Percentiles rank a stretch among this genome's conserved stretches.
These are phyloP conservation scores for Vanrija pseudolonga DNA, from an alignment of 1,284 basidiomycete genomes.

Conservation along the genomic window DNA sequence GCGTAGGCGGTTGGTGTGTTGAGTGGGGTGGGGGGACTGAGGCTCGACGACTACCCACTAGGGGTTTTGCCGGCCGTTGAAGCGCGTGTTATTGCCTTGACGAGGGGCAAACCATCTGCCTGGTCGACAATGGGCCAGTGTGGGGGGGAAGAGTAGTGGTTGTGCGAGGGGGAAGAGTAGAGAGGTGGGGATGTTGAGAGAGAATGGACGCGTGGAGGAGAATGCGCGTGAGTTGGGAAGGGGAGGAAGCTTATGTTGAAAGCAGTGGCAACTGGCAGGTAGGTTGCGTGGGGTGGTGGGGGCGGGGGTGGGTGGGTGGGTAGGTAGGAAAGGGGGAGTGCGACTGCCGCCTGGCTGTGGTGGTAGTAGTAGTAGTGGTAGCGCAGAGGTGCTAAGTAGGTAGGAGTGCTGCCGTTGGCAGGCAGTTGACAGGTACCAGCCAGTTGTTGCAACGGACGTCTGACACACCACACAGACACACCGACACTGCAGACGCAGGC, in stretches of 20 bases:
- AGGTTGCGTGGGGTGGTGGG: too few relatives aligned
- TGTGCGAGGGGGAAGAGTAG: neutral
- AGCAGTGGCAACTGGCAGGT: too few relatives aligned
- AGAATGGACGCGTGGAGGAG: neutral
- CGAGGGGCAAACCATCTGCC: constrained; percentile 8
- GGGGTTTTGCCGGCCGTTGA: constrained; percentile 19
- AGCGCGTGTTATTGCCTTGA: constrained; percentile 15
- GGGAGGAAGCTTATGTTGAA: too few relatives aligned
- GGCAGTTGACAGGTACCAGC: too few relatives aligned
- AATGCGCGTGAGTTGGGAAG: too few relatives aligned
- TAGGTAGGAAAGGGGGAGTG: neutral
- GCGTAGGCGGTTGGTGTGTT: neutral
- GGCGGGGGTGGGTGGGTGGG: neutral
- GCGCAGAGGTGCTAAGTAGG: too few relatives aligned
- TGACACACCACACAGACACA: too few relatives aligned
- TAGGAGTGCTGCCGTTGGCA: too few relatives aligned
- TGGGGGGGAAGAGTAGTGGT: neutral
- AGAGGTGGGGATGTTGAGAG: neutral
- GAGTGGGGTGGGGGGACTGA: neutral
- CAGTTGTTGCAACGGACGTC: too few relatives aligned
- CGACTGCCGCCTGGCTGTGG: neutral
- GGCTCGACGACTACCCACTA: constrained; percentile 20
- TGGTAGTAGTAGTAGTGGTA: too few relatives aligned
- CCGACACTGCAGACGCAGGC: too few relatives aligned
- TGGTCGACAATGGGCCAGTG: constrained; percentile 1